Conservation (phyloP, 1,139 yeast genomes). For the Pichia sp. region DNA sequence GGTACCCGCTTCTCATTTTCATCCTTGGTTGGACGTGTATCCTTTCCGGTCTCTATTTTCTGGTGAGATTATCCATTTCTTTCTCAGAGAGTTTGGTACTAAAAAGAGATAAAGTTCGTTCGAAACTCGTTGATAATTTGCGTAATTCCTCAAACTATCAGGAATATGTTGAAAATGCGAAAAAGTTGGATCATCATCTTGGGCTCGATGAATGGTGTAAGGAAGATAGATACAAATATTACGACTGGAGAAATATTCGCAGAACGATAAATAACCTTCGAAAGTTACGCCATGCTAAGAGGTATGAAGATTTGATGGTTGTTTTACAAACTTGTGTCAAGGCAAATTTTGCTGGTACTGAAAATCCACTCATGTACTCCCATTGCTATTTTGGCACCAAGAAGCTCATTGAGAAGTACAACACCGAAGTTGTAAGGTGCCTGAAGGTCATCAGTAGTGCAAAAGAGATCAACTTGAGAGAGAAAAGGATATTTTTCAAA, state of each 20-base stretch:
- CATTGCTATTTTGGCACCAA: slow-evolving; percentile 76
- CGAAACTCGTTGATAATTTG: slow-evolving; percentile 41
- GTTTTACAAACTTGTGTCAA: slow-evolving; percentile 63
- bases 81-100: slow-evolving; percentile 47
- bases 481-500: slow-evolving; percentile 50
- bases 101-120: slow-evolving; percentile 56
- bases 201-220: slow-evolving; percentile 59
- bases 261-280: slow-evolving; percentile 42
- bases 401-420: slow-evolving; percentile 47
- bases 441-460: slow-evolving; percentile 40
- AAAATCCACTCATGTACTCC: slow-evolving; percentile 63
- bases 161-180: slow-evolving; percentile 60
- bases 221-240: slow-evolving; percentile 57
- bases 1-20: slow-evolving; percentile 58
- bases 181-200: slow-evolving; percentile 47
- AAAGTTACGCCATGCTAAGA: slow-evolving; percentile 29
- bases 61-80: slow-evolving; percentile 56
- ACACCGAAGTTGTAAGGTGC: slow-evolving; percentile 43
- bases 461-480: slow-evolving; percentile 30
- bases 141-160: slow-evolving; percentile 43
- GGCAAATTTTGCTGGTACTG: slow-evolving; percentile 73
- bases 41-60: slow-evolving; percentile 42
- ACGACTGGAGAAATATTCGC: slow-evolving; percentile 56
- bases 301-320: slow-evolving; percentile 42
- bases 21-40: slow-evolving; percentile 49